phyloP scores from a whole-genome alignment of 2,329 filamentous ascomycete species.

The Pseudovirgaria hyperparasitica region DNA sequence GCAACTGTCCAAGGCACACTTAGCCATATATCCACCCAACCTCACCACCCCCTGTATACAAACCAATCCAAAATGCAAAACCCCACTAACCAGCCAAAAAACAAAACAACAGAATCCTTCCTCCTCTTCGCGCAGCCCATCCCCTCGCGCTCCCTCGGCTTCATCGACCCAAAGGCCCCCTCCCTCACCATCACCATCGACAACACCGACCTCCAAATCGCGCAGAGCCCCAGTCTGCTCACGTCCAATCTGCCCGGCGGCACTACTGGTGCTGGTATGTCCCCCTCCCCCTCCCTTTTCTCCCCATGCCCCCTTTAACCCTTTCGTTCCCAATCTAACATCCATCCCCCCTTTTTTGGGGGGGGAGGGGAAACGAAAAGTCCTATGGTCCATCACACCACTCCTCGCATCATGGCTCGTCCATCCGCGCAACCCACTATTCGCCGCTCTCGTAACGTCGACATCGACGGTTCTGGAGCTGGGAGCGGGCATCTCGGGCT shows the following conservation, averaged over 20 bases:
- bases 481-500: conserved; percentile 74
- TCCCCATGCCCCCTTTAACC: conserved; percentile 13
- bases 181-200: conserved; percentile 55
- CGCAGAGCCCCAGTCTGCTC: conserved; percentile 73
- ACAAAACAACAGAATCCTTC: conserved; percentile 59
- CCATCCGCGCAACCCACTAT: conserved; percentile 49
- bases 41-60: conserved; percentile 1
- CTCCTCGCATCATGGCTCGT: conserved; percentile 71
- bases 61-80: conserved; percentile 1
- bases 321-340: conserved; percentile 7
- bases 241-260: conserved; percentile 61
- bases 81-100: neutral
- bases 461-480: conserved; percentile 61
- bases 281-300: conserved; percentile 9
- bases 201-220: conserved; percentile 58
- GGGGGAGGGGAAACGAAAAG: too few relatives aligned
- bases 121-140: conserved; percentile 68
- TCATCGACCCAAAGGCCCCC: conserved; percentile 60
- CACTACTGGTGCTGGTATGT: conserved; percentile 56
- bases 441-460: conserved; percentile 40
- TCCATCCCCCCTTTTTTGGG: too few relatives aligned
- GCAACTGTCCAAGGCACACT: conserved; percentile 8
- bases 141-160: conserved; percentile 59
- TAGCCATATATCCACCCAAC: neutral
- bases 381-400: conserved; percentile 86